Evolutionary conservation across 441 rosid species (phyloP).

Genomic region (Theobroma grandiflorum): DNA sequence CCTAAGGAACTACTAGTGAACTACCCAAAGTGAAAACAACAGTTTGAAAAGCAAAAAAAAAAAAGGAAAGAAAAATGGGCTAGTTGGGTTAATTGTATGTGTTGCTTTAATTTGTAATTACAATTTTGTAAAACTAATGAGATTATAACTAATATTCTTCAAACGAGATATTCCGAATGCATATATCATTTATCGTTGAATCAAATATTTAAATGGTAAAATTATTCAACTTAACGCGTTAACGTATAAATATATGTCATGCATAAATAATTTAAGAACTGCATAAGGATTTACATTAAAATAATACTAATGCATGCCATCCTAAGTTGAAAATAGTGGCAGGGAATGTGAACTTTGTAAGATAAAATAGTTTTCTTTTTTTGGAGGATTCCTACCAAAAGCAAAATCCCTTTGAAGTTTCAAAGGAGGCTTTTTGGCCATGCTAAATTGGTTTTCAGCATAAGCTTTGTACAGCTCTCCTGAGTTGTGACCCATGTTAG

Average conservation of each 20-base stretch:
- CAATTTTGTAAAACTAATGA: background rate
- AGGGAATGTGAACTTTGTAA: no score
- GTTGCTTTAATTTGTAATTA: no score
- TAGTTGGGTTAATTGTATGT: background rate
- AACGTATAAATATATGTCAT: no score
- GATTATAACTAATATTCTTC: background rate
- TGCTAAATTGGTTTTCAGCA: background rate
- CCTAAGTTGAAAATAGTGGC: no score
- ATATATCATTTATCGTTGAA: no score
- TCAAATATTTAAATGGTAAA: no score
- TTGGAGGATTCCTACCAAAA: background rate
- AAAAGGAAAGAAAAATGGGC: background rate
- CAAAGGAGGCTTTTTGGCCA: background rate
- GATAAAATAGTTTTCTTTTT: no score
- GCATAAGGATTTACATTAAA: no score
- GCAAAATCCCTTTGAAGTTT: background rate
- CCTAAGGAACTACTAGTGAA: conserved; percentile 6
- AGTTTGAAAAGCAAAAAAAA: background rate
- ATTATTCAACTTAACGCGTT: no score
- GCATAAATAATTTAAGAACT: no score
- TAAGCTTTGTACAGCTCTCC: conserved; percentile 13
- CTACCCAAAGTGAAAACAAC: conserved; percentile 19
- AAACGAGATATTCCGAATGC: background rate
- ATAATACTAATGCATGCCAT: no score
- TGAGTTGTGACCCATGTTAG: conserved; percentile 33